phyloP scores from a whole-genome alignment of 1,284 basidiomycete species.

The Pholiota adiposa region DNA sequence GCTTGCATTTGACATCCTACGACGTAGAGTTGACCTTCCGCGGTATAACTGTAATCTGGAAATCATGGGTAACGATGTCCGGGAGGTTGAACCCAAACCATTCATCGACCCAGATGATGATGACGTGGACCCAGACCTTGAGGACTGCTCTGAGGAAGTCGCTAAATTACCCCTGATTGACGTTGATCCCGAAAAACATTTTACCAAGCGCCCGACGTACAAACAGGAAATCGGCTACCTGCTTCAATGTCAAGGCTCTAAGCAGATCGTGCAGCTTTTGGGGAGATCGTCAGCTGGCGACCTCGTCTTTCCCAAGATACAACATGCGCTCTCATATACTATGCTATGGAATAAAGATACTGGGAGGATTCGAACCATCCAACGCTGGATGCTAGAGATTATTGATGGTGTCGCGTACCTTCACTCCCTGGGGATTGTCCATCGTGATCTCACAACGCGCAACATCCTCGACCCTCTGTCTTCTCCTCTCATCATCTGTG shows the following conservation, averaged over 20 bases:
- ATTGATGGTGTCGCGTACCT: conserved; percentile 11
- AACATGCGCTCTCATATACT: background rate
- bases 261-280: conserved; percentile 2
- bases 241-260: conserved; percentile 5
- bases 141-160: conserved; percentile 7
- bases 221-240: conserved; percentile 11
- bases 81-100: background rate
- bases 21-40: conserved; percentile 7
- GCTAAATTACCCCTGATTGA: conserved; percentile 6
- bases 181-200: conserved; percentile 6
- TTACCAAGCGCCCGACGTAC: conserved; percentile 6
- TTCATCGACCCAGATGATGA: too few relatives aligned
- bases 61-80: conserved; percentile 1
- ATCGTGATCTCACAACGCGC: conserved; percentile 4
- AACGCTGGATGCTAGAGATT: conserved; percentile 9
- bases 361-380: conserved; percentile 9
- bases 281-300: conserved; percentile 1
- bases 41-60: conserved; percentile 1
- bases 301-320: conserved; percentile 6
- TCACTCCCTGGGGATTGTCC: conserved; percentile 11
- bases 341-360: background rate
- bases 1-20: conserved; percentile 8
- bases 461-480: conserved; percentile 3
- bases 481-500: conserved; percentile 7
- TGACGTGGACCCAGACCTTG: background rate